Evolutionary conservation across 108 stramenopile genomes (phyloP).

Genomic region (Nannochloropsis oceanica): DNA sequence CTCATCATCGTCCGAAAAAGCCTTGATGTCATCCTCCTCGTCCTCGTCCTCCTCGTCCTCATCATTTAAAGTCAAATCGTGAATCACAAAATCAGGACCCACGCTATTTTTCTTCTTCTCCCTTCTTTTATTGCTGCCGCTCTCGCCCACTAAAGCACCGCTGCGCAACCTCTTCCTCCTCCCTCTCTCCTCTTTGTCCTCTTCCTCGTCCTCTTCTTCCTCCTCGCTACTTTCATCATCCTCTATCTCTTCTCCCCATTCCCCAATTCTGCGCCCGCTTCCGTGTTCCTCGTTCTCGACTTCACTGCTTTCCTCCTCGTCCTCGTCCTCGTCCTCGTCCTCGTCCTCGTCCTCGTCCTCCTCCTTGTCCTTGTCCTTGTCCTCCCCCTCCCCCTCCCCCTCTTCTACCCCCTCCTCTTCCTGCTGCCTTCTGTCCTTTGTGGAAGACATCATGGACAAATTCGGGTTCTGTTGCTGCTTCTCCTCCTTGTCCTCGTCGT

Average conservation of each 20-base stretch:
- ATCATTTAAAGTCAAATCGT: neutral
- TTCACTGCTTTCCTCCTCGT: neutral
- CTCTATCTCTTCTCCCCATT: neutral
- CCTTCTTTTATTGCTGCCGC: neutral
- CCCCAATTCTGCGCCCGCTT: neutral
- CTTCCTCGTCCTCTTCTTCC: neutral
- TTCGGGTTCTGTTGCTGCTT: too few relatives aligned
- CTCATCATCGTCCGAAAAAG: neutral
- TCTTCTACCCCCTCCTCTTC: neutral
- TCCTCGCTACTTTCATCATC: neutral
- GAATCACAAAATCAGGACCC: neutral
- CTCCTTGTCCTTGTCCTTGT: neutral
- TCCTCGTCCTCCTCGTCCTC: neutral
- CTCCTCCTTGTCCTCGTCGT: neutral
- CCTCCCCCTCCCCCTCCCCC: neutral
- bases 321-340: neutral
- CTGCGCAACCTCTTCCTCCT: neutral
- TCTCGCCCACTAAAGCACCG: neutral
- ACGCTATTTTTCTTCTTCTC: neutral
- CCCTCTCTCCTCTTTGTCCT: neutral
- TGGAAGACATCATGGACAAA: too few relatives aligned
- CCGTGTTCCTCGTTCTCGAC: neutral
- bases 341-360: too few relatives aligned
- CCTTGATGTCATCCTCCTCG: neutral
- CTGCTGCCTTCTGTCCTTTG: neutral